These are phyloP conservation scores for Pseudonitzschia pungens DNA, from an alignment of 108 stramenopile species.

Conservation along the genomic window DNA sequence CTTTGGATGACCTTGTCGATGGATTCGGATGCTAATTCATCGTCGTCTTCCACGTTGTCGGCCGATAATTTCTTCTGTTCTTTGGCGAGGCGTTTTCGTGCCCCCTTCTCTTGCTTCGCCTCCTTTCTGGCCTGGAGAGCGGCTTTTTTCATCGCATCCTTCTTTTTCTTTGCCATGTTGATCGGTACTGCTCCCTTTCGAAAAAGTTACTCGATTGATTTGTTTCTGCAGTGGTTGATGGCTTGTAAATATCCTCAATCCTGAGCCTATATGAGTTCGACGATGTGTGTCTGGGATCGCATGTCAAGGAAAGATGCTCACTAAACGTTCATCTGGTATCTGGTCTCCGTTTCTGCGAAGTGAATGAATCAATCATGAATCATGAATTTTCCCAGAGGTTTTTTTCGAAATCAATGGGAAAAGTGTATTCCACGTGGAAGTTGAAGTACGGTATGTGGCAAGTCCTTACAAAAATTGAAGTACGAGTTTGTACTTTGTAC, in stretches of 20 bases:
- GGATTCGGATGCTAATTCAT: slow-evolving; percentile 10
- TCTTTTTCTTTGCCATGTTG: slow-evolving; percentile 53
- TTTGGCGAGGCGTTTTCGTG: slow-evolving; percentile 67
- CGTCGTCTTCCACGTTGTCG: slow-evolving; percentile 17
- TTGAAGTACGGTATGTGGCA: neutral
- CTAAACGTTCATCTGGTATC: too few species aligned
- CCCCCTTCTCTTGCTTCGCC: slow-evolving; percentile 80
- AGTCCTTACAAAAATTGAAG: neutral
- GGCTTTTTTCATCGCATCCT: slow-evolving; percentile 77
- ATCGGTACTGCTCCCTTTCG: neutral
- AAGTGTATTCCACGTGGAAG: slow-evolving; percentile 9
- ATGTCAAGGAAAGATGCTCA: too few species aligned
- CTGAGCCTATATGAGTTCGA: too few species aligned
- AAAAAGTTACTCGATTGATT: neutral
- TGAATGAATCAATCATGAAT: too few species aligned
- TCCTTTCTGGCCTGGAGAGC: slow-evolving; percentile 80
- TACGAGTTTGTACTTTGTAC: too few species aligned
- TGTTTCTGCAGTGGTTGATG: neutral
- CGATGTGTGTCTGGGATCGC: too few species aligned
- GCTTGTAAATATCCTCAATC: too few species aligned
- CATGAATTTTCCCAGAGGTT: too few species aligned
- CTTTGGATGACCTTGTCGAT: slow-evolving; percentile 33
- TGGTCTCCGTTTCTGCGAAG: too few species aligned
- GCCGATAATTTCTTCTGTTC: slow-evolving; percentile 18
- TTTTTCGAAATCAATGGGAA: neutral